Base-by-base conservation (phyloP, 148 eudicot genomes). In the Amaranthus palmeri region DNA sequence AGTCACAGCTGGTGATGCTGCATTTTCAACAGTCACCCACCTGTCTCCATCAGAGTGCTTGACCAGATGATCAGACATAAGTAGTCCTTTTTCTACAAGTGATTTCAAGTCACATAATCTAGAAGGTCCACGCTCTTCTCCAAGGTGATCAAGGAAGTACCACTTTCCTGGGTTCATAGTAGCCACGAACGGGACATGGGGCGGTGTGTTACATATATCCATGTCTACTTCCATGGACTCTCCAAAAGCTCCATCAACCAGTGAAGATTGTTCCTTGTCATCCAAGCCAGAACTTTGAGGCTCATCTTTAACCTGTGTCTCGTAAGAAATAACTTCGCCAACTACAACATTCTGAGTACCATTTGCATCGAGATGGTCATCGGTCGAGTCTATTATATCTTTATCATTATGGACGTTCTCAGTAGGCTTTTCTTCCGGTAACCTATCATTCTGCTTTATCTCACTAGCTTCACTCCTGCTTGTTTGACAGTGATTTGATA, bases 181-280 rank as follows among this genome's bases (percentile, higher is more conserved):
- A 41, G 80, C 69, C 48, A 81, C 74, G 50, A 65, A 57, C 40
- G 98, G 85, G 46, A 81, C 90, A 80, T 89, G 97, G 48, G 98
- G 98, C 5, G 98, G 98, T 14, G 98, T 93, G 76, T 93, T 86
- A 67, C 98, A 87, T 73, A 93, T 93, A 85, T 93, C 98, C 98
- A 93, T 93, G 72, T 93, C 98, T 83, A 91, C 98, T 76, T 93
- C 98, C 98, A 93, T 93, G 7, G 98, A 93, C 70, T 89, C 97
- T 65, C 89, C 97, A 51, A 53, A 44, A 48, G 69, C 73, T 64
- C 84, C 89, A 74, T 81, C 82, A 64, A 74, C 83, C 76, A 76
- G 77, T 15, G 74, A 70, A 58, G 74, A 68, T 63, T 81, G 76
- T 69, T 86, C 87, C 74, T 72, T 76, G 53, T 13, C 69, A 10